phyloP scores from a whole-genome alignment of 2,329 filamentous ascomycete genomes.

The Pseudogymnoascus sp. region DNA sequence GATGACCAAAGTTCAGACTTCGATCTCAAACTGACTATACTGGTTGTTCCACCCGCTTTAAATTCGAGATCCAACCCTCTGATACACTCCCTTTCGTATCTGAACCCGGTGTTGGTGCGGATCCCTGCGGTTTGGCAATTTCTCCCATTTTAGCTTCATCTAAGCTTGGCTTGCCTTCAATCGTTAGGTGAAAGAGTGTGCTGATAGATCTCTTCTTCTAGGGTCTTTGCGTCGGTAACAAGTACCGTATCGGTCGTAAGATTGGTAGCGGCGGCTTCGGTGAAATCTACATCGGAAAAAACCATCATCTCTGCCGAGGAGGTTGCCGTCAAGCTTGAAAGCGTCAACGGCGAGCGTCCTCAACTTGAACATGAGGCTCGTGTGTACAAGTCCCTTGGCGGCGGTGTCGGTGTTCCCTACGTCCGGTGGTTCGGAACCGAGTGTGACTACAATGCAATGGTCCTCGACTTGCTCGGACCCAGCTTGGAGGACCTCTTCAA shows the following conservation, averaged over 20 bases:
- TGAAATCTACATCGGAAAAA: slow-evolving; percentile 97
- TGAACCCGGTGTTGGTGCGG: too few species aligned
- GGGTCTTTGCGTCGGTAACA: slow-evolving; percentile 99
- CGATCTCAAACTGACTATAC: slow-evolving; percentile 55
- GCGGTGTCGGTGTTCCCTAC: slow-evolving; percentile 95
- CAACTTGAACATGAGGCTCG: slow-evolving; percentile 98
- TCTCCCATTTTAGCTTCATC: too few species aligned
- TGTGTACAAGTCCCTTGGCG: slow-evolving; percentile 82
- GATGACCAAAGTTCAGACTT: too few species aligned
- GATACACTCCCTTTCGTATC: slow-evolving; percentile 32
- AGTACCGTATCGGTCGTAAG: slow-evolving; percentile 99
- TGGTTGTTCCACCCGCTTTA: slow-evolving; percentile 40
- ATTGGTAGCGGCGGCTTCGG: slow-evolving; percentile 97
- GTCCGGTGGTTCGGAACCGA: slow-evolving; percentile 99
- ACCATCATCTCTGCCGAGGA: slow-evolving; percentile 99
- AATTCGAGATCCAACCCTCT: slow-evolving; percentile 29
- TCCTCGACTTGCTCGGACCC: slow-evolving; percentile 90
- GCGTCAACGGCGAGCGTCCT: slow-evolving; percentile 98
- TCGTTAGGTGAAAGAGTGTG: too few species aligned
- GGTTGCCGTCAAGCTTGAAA: slow-evolving; percentile 99
- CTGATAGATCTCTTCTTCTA: slow-evolving; percentile 37
- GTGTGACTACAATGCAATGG: slow-evolving; percentile 99
- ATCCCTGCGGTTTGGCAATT: too few species aligned
- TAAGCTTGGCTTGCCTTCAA: too few species aligned
- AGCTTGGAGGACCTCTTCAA: slow-evolving; percentile 98